Evolutionary conservation across 305 asterid species (phyloP), one percentile per base, ranked within the genome.

Genomic region (Vinca major): DNA sequence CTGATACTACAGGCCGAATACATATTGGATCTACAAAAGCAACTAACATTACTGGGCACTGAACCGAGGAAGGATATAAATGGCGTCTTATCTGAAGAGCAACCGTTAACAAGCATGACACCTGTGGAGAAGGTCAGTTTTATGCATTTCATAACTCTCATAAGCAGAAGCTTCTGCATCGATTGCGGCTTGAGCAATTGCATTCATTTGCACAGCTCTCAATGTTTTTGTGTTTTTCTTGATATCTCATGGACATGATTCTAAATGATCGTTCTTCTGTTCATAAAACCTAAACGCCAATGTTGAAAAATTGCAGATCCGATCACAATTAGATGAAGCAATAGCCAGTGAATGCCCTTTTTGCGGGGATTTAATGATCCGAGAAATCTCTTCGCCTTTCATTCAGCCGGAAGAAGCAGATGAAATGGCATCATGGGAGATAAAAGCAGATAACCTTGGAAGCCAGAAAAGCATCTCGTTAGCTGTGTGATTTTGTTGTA

Each of bases 301-400:
- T 41, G 45, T 36, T 49, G 17, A 66, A 63, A 7, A 54, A 20
- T 54, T 74, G 79, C 97, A 93, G 98, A 88, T 93, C 21, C 95
- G 94, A 13, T 87, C 96, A 65, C 96, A 85, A 70, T 57, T 90
- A 80, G 98, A 93, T 20, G 97, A 90, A 62, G 92, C 94, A 70
- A 84, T 90, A 70, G 97, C 96, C 43, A 90, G 89, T 36, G 97
- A 90, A 72, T 92, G 96, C 79, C 98, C 98, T 2, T 92, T 79
- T 70, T 90, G 98, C 78, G 97, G 98, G 8, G 95, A 90, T 60
- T 79, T 92, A 64, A 88, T 93, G 97, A 93, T 93, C 77, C 89
- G 79, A 41, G 97, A 93, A 78, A 85, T 90, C 66, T 90, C 96
- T 12, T 58, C 80, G 81, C 95, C 92, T 44, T 93, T 90, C 79